Evolutionary conservation across 805 yeast genomes (phyloP), one percentile per base, ranked within the genome.

Genomic region (Candida fluviatilis): DNA sequence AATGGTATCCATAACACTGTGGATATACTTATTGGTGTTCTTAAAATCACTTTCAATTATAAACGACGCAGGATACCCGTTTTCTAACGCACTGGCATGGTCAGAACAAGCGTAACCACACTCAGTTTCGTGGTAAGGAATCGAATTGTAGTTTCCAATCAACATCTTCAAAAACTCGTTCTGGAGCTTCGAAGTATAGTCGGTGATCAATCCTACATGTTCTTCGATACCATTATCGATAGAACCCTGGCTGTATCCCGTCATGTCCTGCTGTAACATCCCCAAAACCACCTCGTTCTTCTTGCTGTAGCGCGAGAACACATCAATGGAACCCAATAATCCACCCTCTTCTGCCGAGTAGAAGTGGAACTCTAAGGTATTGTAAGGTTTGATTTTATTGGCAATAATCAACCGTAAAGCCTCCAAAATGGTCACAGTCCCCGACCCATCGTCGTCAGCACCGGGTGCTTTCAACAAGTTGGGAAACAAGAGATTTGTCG

Each of bases 281-380:
- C 90, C 89, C 21, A 80, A 74, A 16, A 91, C 88, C 5, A 71
- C 64, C 21, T 66, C 64, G n/a, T 66, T 51, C 13, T 55, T 49
- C 8, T 63, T 55, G n/a, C 50, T 45, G 53, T 84, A 84, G 18
- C 63, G 58, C 7, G 75, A 60, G 58, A 85, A 86, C 8, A 91
- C 76, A 44, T 85, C 95, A 46, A 78, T 72, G 4, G 96, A 87
- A 1, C 98, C 98, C 37, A 86, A 66, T 39, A 87, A 65, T 0
- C 96, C 97, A 43, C 87, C 89, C 69, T 91, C 98, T 65, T 91
- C 98, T 1, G 95, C 98, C 18, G 95, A 78, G 65, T 88, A 91
- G 71, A 88, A 91, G 62, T 91, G 98, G 66, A 91, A 90, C 58
- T 91, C 95, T 14, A 91, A 61, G 0, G 95, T 78, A 60, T 88